A percentile compares a stretch with the other conserved stretches of the same genome.
These are phyloP conservation scores for Pneumocystis canis DNA, from an alignment of 1,139 yeast genomes.

Conservation along the genomic window DNA sequence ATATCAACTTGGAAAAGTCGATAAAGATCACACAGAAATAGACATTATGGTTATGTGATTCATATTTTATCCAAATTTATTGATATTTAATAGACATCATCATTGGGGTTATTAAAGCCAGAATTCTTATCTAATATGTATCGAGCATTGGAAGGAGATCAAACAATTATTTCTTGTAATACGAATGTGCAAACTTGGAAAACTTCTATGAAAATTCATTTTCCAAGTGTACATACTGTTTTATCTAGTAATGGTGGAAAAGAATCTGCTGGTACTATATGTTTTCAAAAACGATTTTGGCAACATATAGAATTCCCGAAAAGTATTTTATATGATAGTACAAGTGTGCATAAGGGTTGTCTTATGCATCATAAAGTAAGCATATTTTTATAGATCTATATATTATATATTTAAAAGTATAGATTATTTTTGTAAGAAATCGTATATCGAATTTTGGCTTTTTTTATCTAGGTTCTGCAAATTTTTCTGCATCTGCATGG, in stretches of 20 bases:
- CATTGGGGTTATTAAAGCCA: slow-evolving; percentile 10
- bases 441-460: not conserved
- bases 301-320: slow-evolving; percentile 14
- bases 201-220: slow-evolving; percentile 11
- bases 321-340: slow-evolving; percentile 13
- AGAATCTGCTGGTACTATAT: slow-evolving; percentile 15
- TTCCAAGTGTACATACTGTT: slow-evolving; percentile 16
- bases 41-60: slow-evolving; percentile 9
- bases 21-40: slow-evolving; percentile 9
- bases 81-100: slow-evolving; percentile 8
- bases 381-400: slow-evolving; percentile 8
- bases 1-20: not conserved
- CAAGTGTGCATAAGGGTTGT: slow-evolving; percentile 13
- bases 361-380: slow-evolving; percentile 16
- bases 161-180: slow-evolving; percentile 1
- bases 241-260: slow-evolving; percentile 11
- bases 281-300: slow-evolving; percentile 12
- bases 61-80: slow-evolving; percentile 5
- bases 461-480: slow-evolving; percentile 18
- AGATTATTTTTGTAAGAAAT: slow-evolving; percentile 3
- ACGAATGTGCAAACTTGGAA: not conserved
- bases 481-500: slow-evolving; percentile 19
- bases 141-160: not conserved
- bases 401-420: not conserved
- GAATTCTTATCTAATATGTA: slow-evolving; percentile 3